A percentile compares a stretch with the other conserved stretches of the same genome.
These are phyloP conservation scores for Rhizophagus sp. DNA, from an alignment of 192 early-diverging fungal species.

Conservation along the genomic window DNA sequence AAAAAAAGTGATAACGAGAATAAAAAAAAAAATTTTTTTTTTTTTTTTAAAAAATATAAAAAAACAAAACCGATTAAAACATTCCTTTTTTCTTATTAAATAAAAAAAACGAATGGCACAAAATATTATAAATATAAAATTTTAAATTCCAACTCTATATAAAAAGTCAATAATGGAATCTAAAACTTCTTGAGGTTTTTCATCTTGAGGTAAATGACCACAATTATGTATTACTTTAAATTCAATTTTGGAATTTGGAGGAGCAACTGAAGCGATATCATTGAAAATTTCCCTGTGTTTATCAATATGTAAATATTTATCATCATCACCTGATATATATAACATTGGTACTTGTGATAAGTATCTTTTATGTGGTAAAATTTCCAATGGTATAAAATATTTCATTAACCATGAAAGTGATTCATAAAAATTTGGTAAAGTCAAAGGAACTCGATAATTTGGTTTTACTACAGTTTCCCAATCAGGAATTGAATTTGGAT, in stretches of 20 bases:
- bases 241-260: not conserved
- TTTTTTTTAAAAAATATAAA: too few species aligned
- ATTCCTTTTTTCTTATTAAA: too few species aligned
- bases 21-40: too few species aligned
- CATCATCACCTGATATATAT: slow-evolving; percentile 10
- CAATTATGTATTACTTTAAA: not conserved
- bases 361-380: not conserved
- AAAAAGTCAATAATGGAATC: not conserved
- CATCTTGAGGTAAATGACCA: slow-evolving; percentile 27
- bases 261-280: not conserved
- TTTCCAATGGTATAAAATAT: slow-evolving; percentile 20
- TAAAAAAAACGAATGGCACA: too few species aligned
- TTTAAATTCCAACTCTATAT: not conserved
- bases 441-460: slow-evolving; percentile 17
- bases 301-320: slow-evolving; percentile 9
- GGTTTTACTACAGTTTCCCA: slow-evolving; percentile 24
- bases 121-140: too few species aligned
- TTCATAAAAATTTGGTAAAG: slow-evolving; percentile 27
- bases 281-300: not conserved
- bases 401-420: slow-evolving; percentile 3
- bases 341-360: slow-evolving; percentile 5
- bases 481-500: slow-evolving; percentile 1
- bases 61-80: too few species aligned
- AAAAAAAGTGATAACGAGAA: too few species aligned
- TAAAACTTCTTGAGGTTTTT: not conserved